phyloP scores from a whole-genome alignment of 2,329 filamentous ascomycete species.

The Aspergillus fructus region DNA sequence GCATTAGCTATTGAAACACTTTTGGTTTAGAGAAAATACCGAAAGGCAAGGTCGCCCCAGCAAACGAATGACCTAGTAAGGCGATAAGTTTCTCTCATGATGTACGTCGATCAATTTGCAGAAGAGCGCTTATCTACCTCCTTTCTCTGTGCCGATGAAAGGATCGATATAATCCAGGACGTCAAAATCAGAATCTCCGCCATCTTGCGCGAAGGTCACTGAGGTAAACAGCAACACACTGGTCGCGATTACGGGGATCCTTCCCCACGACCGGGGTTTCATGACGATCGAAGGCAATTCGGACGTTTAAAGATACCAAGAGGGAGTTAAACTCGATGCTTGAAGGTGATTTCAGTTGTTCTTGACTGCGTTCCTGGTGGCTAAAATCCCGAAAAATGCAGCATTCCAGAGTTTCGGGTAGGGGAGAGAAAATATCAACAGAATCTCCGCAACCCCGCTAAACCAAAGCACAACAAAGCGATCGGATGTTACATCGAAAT shows the following conservation, averaged over 20 bases:
- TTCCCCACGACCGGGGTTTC: background rate
- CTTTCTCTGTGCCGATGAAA: slow-evolving; percentile 56
- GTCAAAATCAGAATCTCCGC: slow-evolving; percentile 22
- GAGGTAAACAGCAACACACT: background rate
- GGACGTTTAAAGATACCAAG: too few relatives aligned
- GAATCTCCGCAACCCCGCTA: too few relatives aligned
- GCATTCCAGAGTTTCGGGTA: too few relatives aligned
- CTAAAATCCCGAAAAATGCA: too few relatives aligned
- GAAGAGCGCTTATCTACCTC: slow-evolving; percentile 28
- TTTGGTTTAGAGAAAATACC: slow-evolving; percentile 27
- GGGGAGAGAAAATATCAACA: too few relatives aligned
- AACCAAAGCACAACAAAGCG: background rate
- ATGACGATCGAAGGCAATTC: too few relatives aligned
- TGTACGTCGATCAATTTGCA: background rate
- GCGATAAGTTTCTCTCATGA: background rate
- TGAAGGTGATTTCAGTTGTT: too few relatives aligned
- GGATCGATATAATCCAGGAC: slow-evolving; percentile 49
- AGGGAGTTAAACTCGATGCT: too few relatives aligned
- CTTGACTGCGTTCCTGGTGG: too few relatives aligned
- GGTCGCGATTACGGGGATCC: background rate
- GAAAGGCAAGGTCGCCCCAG: slow-evolving; percentile 56
- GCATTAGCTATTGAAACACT: too few relatives aligned
- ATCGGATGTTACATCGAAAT: background rate
- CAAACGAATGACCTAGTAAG: slow-evolving; percentile 54
- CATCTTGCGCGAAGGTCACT: background rate